These are phyloP conservation scores for Volvariella volvacea DNA, from an alignment of 1,284 basidiomycete species.

Conservation along the genomic window DNA sequence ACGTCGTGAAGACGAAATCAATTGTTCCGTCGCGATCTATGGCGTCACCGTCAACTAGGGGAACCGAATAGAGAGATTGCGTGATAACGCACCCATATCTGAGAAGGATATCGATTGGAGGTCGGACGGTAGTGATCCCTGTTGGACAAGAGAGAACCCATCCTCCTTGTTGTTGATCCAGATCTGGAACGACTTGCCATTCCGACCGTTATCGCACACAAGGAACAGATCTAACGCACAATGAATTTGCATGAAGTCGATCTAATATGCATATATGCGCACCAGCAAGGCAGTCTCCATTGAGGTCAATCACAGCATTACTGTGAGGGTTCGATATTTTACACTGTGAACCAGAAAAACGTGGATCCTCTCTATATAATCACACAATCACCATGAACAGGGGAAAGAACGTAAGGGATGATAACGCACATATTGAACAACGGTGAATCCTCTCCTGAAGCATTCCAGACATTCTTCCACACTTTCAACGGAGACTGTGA, in stretches of 20 bases:
- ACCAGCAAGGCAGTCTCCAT: slow-evolving; percentile 95
- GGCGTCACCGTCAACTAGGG: slow-evolving; percentile 1
- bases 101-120: slow-evolving; percentile 83
- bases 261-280: slow-evolving; percentile 12
- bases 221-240: slow-evolving; percentile 86
- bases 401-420: neutral
- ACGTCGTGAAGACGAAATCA: slow-evolving; percentile 90
- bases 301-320: slow-evolving; percentile 91
- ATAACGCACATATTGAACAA: slow-evolving; percentile 61
- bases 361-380: slow-evolving; percentile 43
- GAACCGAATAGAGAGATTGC: too few relatives aligned
- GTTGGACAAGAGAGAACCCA: slow-evolving; percentile 68
- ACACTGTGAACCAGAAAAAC: slow-evolving; percentile 63
- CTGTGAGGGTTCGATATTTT: slow-evolving; percentile 83
- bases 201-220: slow-evolving; percentile 65
- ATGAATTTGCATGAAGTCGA: neutral
- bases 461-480: slow-evolving; percentile 77
- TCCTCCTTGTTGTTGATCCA: slow-evolving; percentile 82
- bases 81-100: slow-evolving; percentile 76
- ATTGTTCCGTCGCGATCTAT: slow-evolving; percentile 93
- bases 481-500: slow-evolving; percentile 42
- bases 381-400: neutral
- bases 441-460: slow-evolving; percentile 37
- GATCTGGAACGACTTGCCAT: slow-evolving; percentile 72
- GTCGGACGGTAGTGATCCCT: slow-evolving; percentile 70